phyloP scores from a whole-genome alignment of 2,329 filamentous ascomycete genomes.

The Rachicladosporium sp. region DNA sequence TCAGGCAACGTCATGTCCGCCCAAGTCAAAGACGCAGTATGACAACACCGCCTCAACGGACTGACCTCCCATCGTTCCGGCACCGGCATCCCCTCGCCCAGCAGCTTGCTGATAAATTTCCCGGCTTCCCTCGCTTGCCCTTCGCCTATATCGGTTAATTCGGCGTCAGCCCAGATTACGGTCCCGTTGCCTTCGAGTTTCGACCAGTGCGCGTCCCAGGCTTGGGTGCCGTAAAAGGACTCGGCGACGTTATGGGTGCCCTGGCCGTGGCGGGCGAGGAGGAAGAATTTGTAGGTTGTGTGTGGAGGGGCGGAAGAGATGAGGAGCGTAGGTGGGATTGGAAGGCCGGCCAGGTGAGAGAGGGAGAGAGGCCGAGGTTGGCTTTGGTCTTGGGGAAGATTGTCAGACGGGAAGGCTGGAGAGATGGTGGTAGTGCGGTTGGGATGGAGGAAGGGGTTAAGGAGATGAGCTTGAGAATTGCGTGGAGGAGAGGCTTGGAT shows the following conservation, averaged over 20 bases:
- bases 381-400: slow-evolving; percentile 9
- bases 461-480: no score
- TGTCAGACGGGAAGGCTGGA: no score
- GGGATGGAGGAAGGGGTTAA: no score
- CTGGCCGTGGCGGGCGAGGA: slow-evolving; percentile 57
- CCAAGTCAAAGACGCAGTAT: slow-evolving; percentile 53
- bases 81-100: slow-evolving; percentile 44
- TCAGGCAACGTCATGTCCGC: slow-evolving; percentile 39
- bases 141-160: slow-evolving; percentile 46
- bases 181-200: slow-evolving; percentile 52
- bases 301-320: slow-evolving; percentile 32
- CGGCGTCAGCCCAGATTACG: slow-evolving; percentile 49
- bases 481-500: no score
- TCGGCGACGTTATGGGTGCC: slow-evolving; percentile 53
- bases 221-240: slow-evolving; percentile 52
- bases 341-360: slow-evolving; percentile 53
- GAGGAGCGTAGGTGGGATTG: slow-evolving; percentile 43
- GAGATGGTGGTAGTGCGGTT: slow-evolving; percentile 30
- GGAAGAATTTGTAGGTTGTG: slow-evolving; percentile 52
- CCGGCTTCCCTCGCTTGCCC: slow-evolving; percentile 47
- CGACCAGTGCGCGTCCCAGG: slow-evolving; percentile 58
- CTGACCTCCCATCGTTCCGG: slow-evolving; percentile 55
- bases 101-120: slow-evolving; percentile 45
- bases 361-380: slow-evolving; percentile 35
- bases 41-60: slow-evolving; percentile 50